These are phyloP conservation scores for Oryza glaberrima DNA, from an alignment of 176 grass and related monocot species.

Conservation along the genomic window DNA sequence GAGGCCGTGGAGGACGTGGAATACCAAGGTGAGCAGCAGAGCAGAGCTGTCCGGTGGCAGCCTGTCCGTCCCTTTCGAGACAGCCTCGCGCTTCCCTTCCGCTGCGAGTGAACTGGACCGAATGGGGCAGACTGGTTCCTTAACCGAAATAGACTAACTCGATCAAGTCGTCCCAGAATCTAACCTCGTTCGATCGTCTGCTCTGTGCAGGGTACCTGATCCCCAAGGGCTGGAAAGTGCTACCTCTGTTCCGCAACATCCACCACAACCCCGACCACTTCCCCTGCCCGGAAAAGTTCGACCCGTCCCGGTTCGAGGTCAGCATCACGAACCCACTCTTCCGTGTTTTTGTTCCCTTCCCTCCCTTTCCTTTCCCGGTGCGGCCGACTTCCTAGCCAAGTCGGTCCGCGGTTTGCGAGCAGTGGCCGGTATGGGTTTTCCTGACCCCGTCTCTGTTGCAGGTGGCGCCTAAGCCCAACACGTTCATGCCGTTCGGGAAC, in stretches of 20 bases:
- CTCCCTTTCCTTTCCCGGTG: background rate
- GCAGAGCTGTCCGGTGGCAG: background rate
- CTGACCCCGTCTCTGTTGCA: conserved; percentile 21
- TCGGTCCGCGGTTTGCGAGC: background rate
- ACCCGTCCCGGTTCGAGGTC: conserved; percentile 96
- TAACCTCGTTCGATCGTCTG: background rate
- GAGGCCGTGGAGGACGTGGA: conserved; percentile 98
- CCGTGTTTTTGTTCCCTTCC: background rate
- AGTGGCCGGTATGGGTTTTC: background rate
- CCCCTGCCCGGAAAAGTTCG: conserved; percentile 85
- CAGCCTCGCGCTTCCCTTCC: conserved; percentile 16
- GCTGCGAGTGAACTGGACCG: conserved; percentile 51
- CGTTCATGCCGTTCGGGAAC: conserved; percentile 98
- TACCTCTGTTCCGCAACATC: conserved; percentile 97
- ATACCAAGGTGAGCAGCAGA: conserved; percentile 66
- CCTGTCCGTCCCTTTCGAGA: conserved; percentile 31
- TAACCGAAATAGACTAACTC: conserved; percentile 48
- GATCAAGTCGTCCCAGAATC: background rate
- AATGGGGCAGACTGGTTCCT: conserved; percentile 43
- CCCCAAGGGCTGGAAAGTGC: conserved; percentile 98
- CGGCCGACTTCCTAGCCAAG: background rate
- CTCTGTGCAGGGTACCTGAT: conserved; percentile 84
- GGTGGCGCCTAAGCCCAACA: conserved; percentile 90
- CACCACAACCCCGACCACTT: conserved; percentile 94
- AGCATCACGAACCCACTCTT: background rate